Conservation (phyloP, 139 green algal species). For the Mesotaenium endlicherianum region DNA sequence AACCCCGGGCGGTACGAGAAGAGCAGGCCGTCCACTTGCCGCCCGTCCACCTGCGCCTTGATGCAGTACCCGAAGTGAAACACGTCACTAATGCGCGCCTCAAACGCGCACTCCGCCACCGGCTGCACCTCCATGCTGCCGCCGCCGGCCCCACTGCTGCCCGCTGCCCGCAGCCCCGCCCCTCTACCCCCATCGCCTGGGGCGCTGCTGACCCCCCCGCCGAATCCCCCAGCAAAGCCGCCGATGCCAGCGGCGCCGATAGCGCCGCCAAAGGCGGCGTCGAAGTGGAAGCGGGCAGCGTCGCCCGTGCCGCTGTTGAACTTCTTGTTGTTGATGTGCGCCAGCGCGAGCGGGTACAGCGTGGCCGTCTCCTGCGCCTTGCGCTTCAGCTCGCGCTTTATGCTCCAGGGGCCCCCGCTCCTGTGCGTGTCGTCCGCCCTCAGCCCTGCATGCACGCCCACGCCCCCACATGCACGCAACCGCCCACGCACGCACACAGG, state of each 20-base stretch:
- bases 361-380: too few relatives aligned
- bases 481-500: neutral
- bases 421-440: too few relatives aligned
- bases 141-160: too few relatives aligned
- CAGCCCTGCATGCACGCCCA: neutral
- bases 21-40: slow-evolving; percentile 28
- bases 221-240: neutral
- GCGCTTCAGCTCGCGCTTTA: too few relatives aligned
- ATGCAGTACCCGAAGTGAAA: slow-evolving; percentile 52
- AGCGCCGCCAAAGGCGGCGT: neutral
- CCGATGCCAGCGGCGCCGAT: neutral
- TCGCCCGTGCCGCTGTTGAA: too few relatives aligned
- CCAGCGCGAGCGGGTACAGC: too few relatives aligned
- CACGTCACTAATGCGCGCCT: slow-evolving; percentile 29
- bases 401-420: too few relatives aligned
- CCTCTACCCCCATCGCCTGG: neutral
- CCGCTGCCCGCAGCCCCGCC: too few relatives aligned
- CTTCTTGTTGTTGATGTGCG: too few relatives aligned
- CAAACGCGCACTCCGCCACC: slow-evolving; percentile 13
- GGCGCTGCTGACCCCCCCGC: neutral
- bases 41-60: slow-evolving; percentile 18
- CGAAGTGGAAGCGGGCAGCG: too few relatives aligned
- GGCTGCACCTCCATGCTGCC: neutral
- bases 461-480: neutral
- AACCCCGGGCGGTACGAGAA: slow-evolving; percentile 38